Conservation (phyloP, 805 yeast species). For the Grigorovia humatica region DNA sequence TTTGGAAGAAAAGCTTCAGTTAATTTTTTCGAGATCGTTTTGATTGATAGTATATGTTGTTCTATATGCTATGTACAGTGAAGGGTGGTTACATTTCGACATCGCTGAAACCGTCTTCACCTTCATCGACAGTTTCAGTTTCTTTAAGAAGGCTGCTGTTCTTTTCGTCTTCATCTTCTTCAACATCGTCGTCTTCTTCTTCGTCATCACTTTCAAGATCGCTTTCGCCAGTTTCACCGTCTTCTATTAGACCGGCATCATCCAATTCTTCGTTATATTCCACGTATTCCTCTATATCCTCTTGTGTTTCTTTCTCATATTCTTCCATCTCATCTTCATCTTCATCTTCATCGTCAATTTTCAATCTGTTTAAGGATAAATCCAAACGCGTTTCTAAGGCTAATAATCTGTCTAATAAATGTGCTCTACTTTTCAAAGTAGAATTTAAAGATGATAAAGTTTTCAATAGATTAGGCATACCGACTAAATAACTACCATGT, state of each 20-base stretch:
- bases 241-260: slow-evolving; percentile 36
- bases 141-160: slow-evolving; percentile 1
- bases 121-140: slow-evolving; percentile 23
- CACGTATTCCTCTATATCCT: slow-evolving; percentile 39
- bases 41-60: not conserved
- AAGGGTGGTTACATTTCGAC: slow-evolving; percentile 26
- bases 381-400: slow-evolving; percentile 78
- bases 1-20: not conserved
- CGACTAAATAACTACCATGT: slow-evolving; percentile 61
- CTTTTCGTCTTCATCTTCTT: slow-evolving; percentile 2
- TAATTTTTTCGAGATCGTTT: not conserved
- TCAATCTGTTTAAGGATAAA: slow-evolving; percentile 55
- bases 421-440: slow-evolving; percentile 54
- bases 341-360: slow-evolving; percentile 33
- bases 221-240: slow-evolving; percentile 34
- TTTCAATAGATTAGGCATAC: slow-evolving; percentile 39
- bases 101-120: slow-evolving; percentile 31
- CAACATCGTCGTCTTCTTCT: slow-evolving; percentile 1
- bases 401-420: slow-evolving; percentile 58
- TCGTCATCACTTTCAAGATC: slow-evolving; percentile 6
- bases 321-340: slow-evolving; percentile 28
- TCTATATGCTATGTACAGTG: slow-evolving; percentile 1
- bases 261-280: slow-evolving; percentile 62
- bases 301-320: slow-evolving; percentile 27
- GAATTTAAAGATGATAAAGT: slow-evolving; percentile 54